These are phyloP conservation scores for Lasiodiplodia theobromae DNA, from an alignment of 2,329 filamentous ascomycete genomes.

Conservation along the genomic window DNA sequence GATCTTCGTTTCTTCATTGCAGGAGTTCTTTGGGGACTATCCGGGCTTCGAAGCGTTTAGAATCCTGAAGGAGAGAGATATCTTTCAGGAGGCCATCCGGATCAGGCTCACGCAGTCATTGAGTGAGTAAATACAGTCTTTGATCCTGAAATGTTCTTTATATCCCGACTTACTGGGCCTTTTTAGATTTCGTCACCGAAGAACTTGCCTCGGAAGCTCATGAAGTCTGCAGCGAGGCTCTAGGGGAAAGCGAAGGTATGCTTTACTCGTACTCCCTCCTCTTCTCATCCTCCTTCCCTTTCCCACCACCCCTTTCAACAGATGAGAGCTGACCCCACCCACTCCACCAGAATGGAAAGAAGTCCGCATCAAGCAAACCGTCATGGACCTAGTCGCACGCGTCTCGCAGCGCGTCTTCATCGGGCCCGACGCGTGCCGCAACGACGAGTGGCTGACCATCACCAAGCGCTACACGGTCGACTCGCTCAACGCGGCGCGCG, in stretches of 20 bases:
- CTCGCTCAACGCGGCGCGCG: constrained; percentile 40
- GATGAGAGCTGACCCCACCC: not conserved
- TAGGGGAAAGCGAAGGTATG: not conserved
- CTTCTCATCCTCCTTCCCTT: not conserved
- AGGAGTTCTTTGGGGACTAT: constrained; percentile 20
- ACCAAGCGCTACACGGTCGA: constrained; percentile 46
- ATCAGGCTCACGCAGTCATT: constrained; percentile 14
- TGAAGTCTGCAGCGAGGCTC: not conserved
- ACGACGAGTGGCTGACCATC: constrained; percentile 50
- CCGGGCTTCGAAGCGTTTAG: constrained; percentile 16
- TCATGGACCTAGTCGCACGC: constrained; percentile 60
- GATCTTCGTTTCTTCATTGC: not conserved
- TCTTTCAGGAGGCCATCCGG: constrained; percentile 12
- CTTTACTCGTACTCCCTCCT: not conserved
- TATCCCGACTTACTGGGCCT: not conserved
- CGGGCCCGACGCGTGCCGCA: constrained; percentile 45
- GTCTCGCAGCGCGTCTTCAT: constrained; percentile 60
- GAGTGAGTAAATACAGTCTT: not conserved
- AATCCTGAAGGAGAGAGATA: not conserved
- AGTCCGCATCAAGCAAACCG: constrained; percentile 1
- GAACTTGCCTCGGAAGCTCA: not conserved
- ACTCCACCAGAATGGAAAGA: constrained; percentile 29
- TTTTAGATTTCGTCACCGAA: not conserved
- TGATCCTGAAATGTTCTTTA: too few species aligned
- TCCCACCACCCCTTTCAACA: not conserved